Evolutionary conservation across 208 protist genomes (phyloP), one percentile per base, ranked within the genome.

Genomic region (Trypanosoma avium): DNA sequence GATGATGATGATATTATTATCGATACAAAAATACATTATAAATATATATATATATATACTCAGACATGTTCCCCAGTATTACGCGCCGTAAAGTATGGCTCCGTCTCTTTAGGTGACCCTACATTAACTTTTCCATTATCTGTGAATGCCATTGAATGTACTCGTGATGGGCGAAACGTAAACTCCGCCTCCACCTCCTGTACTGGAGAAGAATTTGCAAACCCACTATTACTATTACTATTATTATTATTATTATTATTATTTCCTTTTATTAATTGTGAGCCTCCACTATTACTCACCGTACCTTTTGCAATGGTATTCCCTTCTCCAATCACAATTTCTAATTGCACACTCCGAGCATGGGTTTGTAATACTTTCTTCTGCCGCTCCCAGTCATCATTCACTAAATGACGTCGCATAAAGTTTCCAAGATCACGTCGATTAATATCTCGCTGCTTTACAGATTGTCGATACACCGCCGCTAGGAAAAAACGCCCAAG

Each of bases 341-440:
- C 81, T 3, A 86, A 57, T 64, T 77, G 69, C 35, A 91, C 81
- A 54, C 77, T 87, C 21, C 65, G 55, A 12, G 81, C 81, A 61
- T 91, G 81, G n/a, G 70, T 75, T 5, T 75, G 61, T 57, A 87
- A 65, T 26, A 91, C 75, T 22, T 79, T 68, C 59, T 84, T 82
- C 60, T 92, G 85, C 45, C 82, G 67, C 49, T 72, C 59, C 85
- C 85, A 92, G 59, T 92, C 85, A 67, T 92, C 81, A 40, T 92
- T 88, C 22, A 88, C 80, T 7, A 91, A 62, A 57, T 87, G 75
- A 36, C 76, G 40, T 46, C 42, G 47, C 67, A 81, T 90, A 32
- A 86, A 46, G 26, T 21, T 26, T 27, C 71, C 68, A 38, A 82
- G 64, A 22, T 90, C 74, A 12, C 59, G 36, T 43, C 72, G 21